These are phyloP conservation scores for Leccinum griseonigrum DNA, from an alignment of 1,284 basidiomycete genomes.

Conservation along the genomic window DNA sequence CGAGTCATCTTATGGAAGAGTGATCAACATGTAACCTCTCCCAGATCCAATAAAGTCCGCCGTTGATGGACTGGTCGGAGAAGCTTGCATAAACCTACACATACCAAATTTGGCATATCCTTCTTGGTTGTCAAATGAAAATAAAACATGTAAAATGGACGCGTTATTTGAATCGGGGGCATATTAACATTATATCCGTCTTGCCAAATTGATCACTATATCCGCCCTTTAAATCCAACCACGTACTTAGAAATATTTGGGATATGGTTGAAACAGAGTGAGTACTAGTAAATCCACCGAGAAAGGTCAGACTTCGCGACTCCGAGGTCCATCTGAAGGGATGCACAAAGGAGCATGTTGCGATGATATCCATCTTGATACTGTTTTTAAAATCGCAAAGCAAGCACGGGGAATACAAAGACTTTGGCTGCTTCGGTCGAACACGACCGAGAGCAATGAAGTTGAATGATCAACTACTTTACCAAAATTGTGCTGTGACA, in stretches of 20 bases:
- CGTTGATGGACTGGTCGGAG: neutral
- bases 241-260: neutral
- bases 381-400: neutral
- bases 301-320: neutral
- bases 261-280: neutral
- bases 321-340: neutral
- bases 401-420: neutral
- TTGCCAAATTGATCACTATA: neutral
- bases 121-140: slow-evolving; percentile 2
- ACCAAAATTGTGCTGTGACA: slow-evolving; percentile 33
- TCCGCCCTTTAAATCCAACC: neutral
- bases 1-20: neutral
- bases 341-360: neutral
- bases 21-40: neutral
- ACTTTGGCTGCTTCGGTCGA: slow-evolving; percentile 13
- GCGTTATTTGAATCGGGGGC: neutral
- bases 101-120: slow-evolving; percentile 30
- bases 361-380: too few species aligned
- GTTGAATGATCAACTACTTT: slow-evolving; percentile 29
- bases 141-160: neutral
- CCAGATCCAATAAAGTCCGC: neutral
- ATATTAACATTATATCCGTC: neutral
- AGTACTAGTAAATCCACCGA: neutral
- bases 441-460: slow-evolving; percentile 24
- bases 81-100: slow-evolving; percentile 21